Evolutionary conservation across 257 asterid genomes (phyloP), one percentile per base, ranked within the genome.

Genomic region (Solanum medicagineum): DNA sequence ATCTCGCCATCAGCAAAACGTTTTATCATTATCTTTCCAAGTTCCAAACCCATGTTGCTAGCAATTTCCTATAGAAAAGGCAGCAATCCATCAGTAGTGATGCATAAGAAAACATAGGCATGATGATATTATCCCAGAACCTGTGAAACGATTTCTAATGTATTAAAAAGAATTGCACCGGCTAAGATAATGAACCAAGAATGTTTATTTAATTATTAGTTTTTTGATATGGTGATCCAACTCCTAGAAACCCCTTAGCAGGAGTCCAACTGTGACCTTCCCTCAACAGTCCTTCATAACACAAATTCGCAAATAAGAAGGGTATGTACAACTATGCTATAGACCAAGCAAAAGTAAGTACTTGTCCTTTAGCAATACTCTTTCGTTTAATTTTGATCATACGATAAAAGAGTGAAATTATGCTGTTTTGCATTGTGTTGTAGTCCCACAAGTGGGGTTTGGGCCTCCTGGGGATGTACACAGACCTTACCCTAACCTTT

Each of bases 1-100:
- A 94, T 94, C 90, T 95, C 98, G 84, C 98, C 97, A 87, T 95
- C 98, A 44, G 98, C 98, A 89, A 95, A 95, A 83, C 95, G 91
- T 92, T 93, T 95, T 63, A 92, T 89, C 66, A 85, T 80, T 80
- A 93, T 70, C 70, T 92, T 88, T 80, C 98, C 97, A 86, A 94
- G 93, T 86, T 94, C 84, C 69, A 95, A 94, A 84, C 98, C 98
- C 98, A 95, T 95, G 89, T 91, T 91, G 93, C 98, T 89, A 83
- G 98, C 98, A 88, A 94, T 95, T 91, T 95, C 98, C 98, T 95
- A 84, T 22, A 85, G 49, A 49, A 84, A 79, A 65, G 85, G 80
- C 40, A 36, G 81, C 20, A 87, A 12, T 22, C 29, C 29, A 85
- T 89, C 81, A 51, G 65, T 15, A 77, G 16, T 51, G 65, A 53